phyloP scores from a whole-genome alignment of 805 yeast species.

The Candida qinlingensis region DNA sequence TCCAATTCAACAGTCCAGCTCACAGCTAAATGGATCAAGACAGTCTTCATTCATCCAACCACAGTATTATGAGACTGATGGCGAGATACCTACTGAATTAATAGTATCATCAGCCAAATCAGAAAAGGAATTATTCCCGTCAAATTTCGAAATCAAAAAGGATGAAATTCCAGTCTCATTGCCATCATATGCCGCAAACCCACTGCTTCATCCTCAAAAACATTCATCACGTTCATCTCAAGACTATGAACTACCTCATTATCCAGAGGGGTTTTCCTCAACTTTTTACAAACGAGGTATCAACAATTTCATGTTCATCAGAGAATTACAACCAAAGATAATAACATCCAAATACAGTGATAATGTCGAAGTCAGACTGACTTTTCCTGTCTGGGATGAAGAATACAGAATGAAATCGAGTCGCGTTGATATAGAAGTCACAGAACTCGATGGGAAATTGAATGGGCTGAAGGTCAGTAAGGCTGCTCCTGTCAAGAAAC shows the following conservation, averaged over 20 bases:
- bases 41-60: background rate
- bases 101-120: conserved; percentile 2
- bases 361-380: conserved; percentile 36
- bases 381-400: conserved; percentile 31
- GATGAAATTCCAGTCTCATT: conserved; percentile 4
- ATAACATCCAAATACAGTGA: conserved; percentile 34
- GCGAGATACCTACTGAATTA: background rate
- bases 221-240: conserved; percentile 5
- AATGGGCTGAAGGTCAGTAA: conserved; percentile 23
- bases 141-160: background rate
- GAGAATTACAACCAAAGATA: conserved; percentile 43
- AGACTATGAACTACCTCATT: conserved; percentile 19
- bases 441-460: conserved; percentile 35
- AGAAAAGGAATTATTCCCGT: background rate
- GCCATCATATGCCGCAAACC: background rate
- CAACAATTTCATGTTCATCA: conserved; percentile 46
- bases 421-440: conserved; percentile 37
- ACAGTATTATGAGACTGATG: background rate
- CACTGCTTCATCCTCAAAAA: background rate
- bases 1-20: background rate
- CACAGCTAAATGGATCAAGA: background rate
- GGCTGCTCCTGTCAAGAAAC: conserved; percentile 8
- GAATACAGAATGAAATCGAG: conserved; percentile 31
- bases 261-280: conserved; percentile 46
- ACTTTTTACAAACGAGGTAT: conserved; percentile 43